Evolutionary conservation across 2,329 filamentous ascomycete species (phyloP).

Genomic region (Arthrobotrys entomopaga): DNA sequence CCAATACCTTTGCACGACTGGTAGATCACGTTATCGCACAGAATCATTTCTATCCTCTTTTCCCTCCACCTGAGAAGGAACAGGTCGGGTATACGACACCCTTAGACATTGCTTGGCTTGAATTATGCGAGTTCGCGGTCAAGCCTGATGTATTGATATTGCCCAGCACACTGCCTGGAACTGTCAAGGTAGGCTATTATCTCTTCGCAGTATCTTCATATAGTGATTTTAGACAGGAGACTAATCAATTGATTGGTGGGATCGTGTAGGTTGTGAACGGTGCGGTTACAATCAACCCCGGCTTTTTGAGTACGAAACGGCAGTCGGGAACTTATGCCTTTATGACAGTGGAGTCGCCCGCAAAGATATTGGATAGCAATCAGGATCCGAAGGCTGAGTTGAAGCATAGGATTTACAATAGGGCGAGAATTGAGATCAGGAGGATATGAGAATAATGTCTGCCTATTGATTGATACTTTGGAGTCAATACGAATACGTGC

Average conservation of each 20-base stretch:
- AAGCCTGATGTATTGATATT: constrained; percentile 86
- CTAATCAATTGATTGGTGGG: constrained; percentile 1
- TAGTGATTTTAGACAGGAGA: not conserved
- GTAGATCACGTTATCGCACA: constrained; percentile 85
- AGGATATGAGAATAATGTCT: constrained; percentile 69
- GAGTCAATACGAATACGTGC: not conserved
- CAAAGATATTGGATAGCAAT: constrained; percentile 69
- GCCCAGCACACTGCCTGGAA: constrained; percentile 86
- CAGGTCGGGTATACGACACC: constrained; percentile 73
- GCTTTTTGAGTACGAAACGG: constrained; percentile 82
- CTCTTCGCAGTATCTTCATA: not conserved
- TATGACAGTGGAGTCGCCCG: constrained; percentile 76
- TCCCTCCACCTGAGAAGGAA: constrained; percentile 78
- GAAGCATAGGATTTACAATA: constrained; percentile 79
- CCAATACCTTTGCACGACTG: constrained; percentile 75
- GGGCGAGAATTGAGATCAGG: constrained; percentile 86
- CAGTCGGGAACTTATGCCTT: constrained; percentile 87
- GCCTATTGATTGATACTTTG: not conserved
- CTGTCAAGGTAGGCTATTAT: constrained; percentile 57
- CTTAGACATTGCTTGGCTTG: constrained; percentile 84
- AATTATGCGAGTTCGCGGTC: constrained; percentile 89
- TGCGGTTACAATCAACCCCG: constrained; percentile 90
- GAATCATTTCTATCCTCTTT: constrained; percentile 88
- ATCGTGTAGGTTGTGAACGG: constrained; percentile 80
- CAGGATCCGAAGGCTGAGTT: constrained; percentile 62